These are phyloP conservation scores for Artemisia princeps DNA, from an alignment of 140 eudicot species.

Conservation along the genomic window DNA sequence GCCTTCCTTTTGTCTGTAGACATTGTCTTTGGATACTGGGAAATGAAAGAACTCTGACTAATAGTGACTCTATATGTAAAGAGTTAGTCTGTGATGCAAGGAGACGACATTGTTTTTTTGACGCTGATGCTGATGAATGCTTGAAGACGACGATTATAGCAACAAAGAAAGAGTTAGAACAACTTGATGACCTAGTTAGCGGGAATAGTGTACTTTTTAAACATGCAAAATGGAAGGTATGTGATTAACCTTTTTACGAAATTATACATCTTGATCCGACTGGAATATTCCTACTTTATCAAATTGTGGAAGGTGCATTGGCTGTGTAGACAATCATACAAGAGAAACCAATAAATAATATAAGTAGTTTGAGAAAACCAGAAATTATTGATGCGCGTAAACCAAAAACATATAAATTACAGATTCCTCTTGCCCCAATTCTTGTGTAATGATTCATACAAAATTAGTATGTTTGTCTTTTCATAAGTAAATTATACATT, in stretches of 20 bases:
- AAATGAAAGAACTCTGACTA: constrained; percentile 38
- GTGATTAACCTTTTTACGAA: too few species aligned
- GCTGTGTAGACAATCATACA: too few species aligned
- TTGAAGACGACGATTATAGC: constrained; percentile 35
- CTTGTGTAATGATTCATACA: not conserved
- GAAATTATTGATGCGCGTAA: too few species aligned
- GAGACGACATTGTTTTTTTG: constrained; percentile 41
- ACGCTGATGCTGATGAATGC: constrained; percentile 45
- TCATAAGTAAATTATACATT: too few species aligned
- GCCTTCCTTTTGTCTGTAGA: constrained; percentile 18
- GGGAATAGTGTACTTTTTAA: constrained; percentile 38
- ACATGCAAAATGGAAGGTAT: constrained; percentile 43
- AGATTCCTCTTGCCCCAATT: not conserved
- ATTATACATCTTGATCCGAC: too few species aligned
- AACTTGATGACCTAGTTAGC: constrained; percentile 47
- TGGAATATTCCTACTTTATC: too few species aligned
- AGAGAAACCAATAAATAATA: too few species aligned
- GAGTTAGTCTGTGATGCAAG: constrained; percentile 40
- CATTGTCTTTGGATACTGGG: constrained; percentile 65
- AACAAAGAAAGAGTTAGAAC: constrained; percentile 44
- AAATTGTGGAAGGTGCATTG: too few species aligned
- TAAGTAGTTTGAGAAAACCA: too few species aligned
- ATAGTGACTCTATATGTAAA: constrained; percentile 45
- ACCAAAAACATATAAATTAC: too few species aligned
- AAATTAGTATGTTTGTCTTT: not conserved